phyloP scores from a whole-genome alignment of 495 filamentous ascomycete species.

The Arthonia radiata region DNA sequence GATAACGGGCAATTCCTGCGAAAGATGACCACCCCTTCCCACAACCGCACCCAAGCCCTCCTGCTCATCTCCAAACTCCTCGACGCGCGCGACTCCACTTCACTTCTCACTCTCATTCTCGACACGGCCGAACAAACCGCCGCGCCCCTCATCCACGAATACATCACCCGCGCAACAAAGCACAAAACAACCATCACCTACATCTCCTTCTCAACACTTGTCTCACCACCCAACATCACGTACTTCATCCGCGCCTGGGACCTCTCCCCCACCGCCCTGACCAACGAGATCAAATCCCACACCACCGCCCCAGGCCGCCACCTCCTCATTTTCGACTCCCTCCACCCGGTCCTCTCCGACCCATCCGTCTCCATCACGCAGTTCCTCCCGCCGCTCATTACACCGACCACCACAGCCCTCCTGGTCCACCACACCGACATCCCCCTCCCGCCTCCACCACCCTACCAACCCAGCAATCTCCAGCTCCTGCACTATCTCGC shows the following conservation, averaged over 20 bases:
- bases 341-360: slow-evolving; percentile 24
- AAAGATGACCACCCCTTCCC: no score
- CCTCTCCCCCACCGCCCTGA: slow-evolving; percentile 26
- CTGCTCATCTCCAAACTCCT: slow-evolving; percentile 69
- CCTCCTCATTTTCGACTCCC: slow-evolving; percentile 37
- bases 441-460: slow-evolving; percentile 14
- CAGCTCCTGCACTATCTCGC: slow-evolving; percentile 35
- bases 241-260: slow-evolving; percentile 36
- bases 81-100: slow-evolving; percentile 48
- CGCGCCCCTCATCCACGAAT: slow-evolving; percentile 43
- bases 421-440: slow-evolving; percentile 46
- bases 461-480: slow-evolving; percentile 42
- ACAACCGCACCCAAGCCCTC: slow-evolving; percentile 68
- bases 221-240: slow-evolving; percentile 28
- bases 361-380: slow-evolving; percentile 19
- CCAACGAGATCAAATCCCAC: slow-evolving; percentile 32
- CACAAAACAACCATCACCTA: slow-evolving; percentile 41
- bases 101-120: slow-evolving; percentile 63
- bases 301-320: slow-evolving; percentile 11
- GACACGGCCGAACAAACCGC: slow-evolving; percentile 71
- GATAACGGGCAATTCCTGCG: no score
- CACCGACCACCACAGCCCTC: slow-evolving; percentile 27
- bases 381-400: slow-evolving; percentile 36
- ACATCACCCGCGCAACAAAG: slow-evolving; percentile 44
- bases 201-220: slow-evolving; percentile 49